Base-by-base conservation (phyloP, 2,329 filamentous ascomycete species). In the Neospermospora avenae region DNA sequence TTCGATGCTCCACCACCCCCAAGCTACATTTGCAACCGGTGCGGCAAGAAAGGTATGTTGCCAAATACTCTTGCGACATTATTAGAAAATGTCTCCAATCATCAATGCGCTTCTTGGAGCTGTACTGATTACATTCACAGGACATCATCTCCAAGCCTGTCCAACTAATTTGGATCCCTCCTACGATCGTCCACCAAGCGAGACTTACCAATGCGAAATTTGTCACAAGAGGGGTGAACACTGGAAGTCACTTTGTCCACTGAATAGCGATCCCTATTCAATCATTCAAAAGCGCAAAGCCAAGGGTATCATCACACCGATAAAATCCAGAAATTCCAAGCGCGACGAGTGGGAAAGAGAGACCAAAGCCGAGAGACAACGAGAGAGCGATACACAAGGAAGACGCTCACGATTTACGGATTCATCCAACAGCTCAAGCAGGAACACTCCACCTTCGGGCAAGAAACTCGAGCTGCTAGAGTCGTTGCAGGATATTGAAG, bases 161-260 rank as follows among this genome's bases (percentile, higher is more conserved):
- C 77, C 77, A 18, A 79, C 77, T 2, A 77, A 76, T 60, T 45
- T 78, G n/a, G 74, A 79, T 57, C 73, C 75, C 10, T 28, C 56
- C 2, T 76, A 67, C 56, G 77, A 79, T 58, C 62, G 31, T 51
- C 58, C 62, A 31, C 76, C 76, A 2, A 39, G 56, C 1, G 24
- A 42, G 4, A 55, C 61, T 14, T 78, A 78, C 57, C 37, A 25
- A 18, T 79, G 77, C 56, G 56, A 65, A 4, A 60, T 75, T 25
- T 78, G 77, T 66, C 58, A 65, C 1, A 62, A 41, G n/a, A 28
- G 35, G 3, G 76, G 75, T 5, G 46, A 68, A 1, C 77, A 79
- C 58, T 74, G 70, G 46, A 67, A 64, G 11, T 72, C 67, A 0
- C 61, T 78, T 10, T 79, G 77, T 55, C 75, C 75, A 1, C n/a